Percentiles rank a stretch among this genome's conserved stretches.
phyloP scores from a whole-genome alignment of 2,329 filamentous ascomycete genomes.

The Hymenoscyphus salicellus region DNA sequence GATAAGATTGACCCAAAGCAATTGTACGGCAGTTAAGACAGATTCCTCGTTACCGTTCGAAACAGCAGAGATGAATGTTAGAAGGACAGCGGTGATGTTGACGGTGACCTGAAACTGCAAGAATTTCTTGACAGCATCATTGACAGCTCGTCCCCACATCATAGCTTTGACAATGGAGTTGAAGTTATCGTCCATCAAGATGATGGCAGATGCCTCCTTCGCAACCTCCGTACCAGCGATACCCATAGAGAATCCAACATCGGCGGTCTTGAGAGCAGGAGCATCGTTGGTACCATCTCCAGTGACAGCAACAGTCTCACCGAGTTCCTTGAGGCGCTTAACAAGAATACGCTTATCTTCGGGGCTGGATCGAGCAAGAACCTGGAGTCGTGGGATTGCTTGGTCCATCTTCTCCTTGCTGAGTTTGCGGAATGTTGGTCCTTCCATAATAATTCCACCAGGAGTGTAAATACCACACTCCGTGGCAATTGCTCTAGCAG shows the following conservation, averaged over 20 bases:
- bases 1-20: conserved; percentile 81
- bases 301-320: conserved; percentile 64
- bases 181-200: conserved; percentile 62
- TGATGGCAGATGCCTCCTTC: conserved; percentile 60
- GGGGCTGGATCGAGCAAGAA: conserved; percentile 66
- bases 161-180: conserved; percentile 60
- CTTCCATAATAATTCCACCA: conserved; percentile 65
- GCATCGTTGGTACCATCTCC: conserved; percentile 67
- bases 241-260: conserved; percentile 68
- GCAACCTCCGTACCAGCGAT: conserved; percentile 63
- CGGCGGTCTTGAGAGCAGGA: conserved; percentile 62
- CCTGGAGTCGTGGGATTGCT: conserved; percentile 60
- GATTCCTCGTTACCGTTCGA: conserved; percentile 59
- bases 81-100: conserved; percentile 75
- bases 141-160: conserved; percentile 59
- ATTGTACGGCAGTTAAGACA: conserved; percentile 73
- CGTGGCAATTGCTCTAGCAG: conserved; percentile 68
- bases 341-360: conserved; percentile 68
- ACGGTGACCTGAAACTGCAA: conserved; percentile 64
- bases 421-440: conserved; percentile 62
- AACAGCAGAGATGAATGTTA: conserved; percentile 76
- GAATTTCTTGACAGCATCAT: conserved; percentile 54
- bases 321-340: conserved; percentile 60
- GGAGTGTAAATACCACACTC: conserved; percentile 62
- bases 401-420: conserved; percentile 57